Percentiles rank a stretch among this genome's conserved stretches.
Evolutionary conservation across 1,284 basidiomycete species (phyloP).

Genomic region (Austroboletus niveus): DNA sequence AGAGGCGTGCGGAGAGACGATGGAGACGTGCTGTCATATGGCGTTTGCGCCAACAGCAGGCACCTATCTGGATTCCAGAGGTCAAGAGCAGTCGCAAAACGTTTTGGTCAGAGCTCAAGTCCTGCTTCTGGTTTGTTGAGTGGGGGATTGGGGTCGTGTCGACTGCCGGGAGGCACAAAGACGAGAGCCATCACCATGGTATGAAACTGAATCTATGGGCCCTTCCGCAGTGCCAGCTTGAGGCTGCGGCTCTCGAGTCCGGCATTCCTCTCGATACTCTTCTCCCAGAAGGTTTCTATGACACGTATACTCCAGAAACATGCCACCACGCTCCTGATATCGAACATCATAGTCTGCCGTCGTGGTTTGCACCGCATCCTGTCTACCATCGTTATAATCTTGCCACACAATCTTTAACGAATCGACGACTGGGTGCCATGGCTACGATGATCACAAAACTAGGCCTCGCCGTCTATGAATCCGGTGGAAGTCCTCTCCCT

Average conservation of each 20-base stretch:
- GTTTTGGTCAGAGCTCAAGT: conserved; percentile 13
- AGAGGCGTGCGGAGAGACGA: conserved; percentile 43
- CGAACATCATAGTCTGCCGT: conserved; percentile 1
- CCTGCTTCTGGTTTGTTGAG: conserved; percentile 5
- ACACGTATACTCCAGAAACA: conserved; percentile 9
- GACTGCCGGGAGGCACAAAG: conserved; percentile 8
- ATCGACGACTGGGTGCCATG: conserved; percentile 49
- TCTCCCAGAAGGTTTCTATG: conserved; percentile 39
- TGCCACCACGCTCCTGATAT: not conserved
- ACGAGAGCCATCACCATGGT: conserved; percentile 34
- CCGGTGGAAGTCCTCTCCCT: conserved; percentile 7
- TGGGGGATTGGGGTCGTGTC: conserved; percentile 3
- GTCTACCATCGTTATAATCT: conserved; percentile 17
- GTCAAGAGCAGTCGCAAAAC: conserved; percentile 2
- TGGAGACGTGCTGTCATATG: conserved; percentile 61
- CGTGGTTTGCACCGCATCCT: conserved; percentile 23
- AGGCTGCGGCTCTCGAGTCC: conserved; percentile 60
- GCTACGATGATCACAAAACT: conserved; percentile 49
- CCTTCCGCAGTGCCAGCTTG: conserved; percentile 49
- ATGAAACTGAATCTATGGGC: conserved; percentile 61
- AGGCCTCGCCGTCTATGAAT: conserved; percentile 36
- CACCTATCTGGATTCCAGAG: conserved; percentile 50
- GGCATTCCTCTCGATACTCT: conserved; percentile 56
- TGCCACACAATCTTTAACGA: conserved; percentile 29
- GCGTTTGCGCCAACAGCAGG: conserved; percentile 48